Base-by-base conservation (phyloP, 768 basidiomycete genomes). In the Naganishia onofrii region DNA sequence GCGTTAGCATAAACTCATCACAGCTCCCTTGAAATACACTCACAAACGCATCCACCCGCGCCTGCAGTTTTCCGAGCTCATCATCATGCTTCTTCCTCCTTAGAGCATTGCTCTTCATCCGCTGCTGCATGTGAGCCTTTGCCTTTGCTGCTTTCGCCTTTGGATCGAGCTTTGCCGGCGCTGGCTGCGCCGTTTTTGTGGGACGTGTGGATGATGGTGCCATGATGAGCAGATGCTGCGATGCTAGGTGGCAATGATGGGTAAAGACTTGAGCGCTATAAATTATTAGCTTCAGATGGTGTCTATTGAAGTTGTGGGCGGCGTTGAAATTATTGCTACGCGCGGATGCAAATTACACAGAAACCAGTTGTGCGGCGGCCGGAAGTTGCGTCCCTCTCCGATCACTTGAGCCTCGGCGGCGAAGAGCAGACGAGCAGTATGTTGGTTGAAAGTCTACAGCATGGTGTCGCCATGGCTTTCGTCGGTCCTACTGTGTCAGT, bases 1-100 rank as follows among this genome's bases (percentile, higher is more conserved):
- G 42, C 44, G n/a, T 19, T n/a, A 57, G 31, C 31, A 54, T 46
- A 31, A 48, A 15, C 32, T 34, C 42, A 3, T 3, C 7, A 12
- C 36, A 21, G 32, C 42, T 17, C 42, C 5, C 7, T 21, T 19
- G 23, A 44, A n/a, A 21, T 19, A 19, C 7, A 78, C 81, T 68
- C 60, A 83, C 82, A 76, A 78, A 83, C 32, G 58, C 67, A 66
- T 79, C 76, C 13, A 82, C 75, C 29, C 70, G 68, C 12, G 63
- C 46, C 68, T 83, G 76, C 42, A 83, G 75, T 44, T 76, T 74
- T 26, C 73, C 71, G 64, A 83, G 70, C 70, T 79, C 79, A 26
- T 76, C 75, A 69, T 79, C 75, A 58, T 72, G 78, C 72, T 70
- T 78, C 70, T 71, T 56, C 42, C 76, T 69, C 70, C 76, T 78